Evolutionary conservation across 176 grass and related monocot genomes (phyloP).

Genomic region (Thalia dealbata): DNA sequence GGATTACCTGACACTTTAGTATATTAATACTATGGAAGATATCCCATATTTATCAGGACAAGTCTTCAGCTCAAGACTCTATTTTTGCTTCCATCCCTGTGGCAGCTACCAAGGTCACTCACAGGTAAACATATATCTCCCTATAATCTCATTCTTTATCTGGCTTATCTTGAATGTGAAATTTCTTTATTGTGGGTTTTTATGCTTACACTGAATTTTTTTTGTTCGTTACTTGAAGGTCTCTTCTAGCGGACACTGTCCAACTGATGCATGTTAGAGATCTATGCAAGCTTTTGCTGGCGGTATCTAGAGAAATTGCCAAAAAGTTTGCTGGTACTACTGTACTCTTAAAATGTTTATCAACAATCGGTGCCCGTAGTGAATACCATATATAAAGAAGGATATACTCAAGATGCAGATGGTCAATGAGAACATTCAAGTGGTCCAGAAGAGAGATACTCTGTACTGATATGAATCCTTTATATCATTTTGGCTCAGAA

Average conservation of each 20-base stretch:
- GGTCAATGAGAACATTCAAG: neutral
- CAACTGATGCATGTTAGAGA: constrained; percentile 68
- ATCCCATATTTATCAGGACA: constrained; percentile 30
- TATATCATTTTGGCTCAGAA: neutral
- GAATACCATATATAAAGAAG: too few species aligned
- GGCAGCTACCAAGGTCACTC: constrained; percentile 65
- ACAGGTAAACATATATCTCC: constrained; percentile 53
- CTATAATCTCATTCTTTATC: neutral
- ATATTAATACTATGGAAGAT: neutral
- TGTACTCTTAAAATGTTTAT: constrained; percentile 6
- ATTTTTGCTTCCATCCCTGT: constrained; percentile 33
- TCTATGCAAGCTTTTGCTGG: constrained; percentile 78
- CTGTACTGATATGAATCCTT: neutral
- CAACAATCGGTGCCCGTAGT: neutral
- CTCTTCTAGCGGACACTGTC: constrained; percentile 89
- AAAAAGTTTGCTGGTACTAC: constrained; percentile 58
- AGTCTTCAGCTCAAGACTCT: constrained; percentile 24
- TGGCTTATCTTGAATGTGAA: neutral
- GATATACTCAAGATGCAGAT: too few species aligned
- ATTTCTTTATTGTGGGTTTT: neutral
- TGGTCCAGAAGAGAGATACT: neutral
- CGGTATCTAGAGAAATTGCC: constrained; percentile 45
- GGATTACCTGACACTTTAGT: neutral
- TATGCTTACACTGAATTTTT: constrained; percentile 1
- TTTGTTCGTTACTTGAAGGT: constrained; percentile 34